Conservation (phyloP, 2,329 filamentous ascomycete genomes). For the Aspergillus sp. region DNA sequence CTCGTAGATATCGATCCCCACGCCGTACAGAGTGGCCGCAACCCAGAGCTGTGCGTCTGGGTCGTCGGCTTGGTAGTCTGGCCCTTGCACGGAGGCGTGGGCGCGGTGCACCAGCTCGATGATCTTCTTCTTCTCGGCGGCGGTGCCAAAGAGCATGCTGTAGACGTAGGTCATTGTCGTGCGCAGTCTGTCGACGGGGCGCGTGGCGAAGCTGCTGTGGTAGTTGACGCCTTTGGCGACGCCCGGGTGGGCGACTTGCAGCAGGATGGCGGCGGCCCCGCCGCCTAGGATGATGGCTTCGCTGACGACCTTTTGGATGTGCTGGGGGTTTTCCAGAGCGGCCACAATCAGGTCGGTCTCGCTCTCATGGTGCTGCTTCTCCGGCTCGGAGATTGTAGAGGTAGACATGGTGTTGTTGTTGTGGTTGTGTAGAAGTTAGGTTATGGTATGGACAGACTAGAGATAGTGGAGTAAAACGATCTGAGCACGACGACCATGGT, state of each 20-base stretch:
- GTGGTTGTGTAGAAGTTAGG: not conserved
- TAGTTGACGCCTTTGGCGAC: constrained; percentile 39
- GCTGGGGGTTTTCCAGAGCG: constrained; percentile 2
- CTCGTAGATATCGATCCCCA: constrained; percentile 37
- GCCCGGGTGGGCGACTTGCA: constrained; percentile 43
- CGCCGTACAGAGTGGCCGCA: constrained; percentile 42
- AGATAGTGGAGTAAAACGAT: not conserved
- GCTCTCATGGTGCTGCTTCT: not conserved
- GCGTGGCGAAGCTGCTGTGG: constrained; percentile 39
- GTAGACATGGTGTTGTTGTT: not conserved
- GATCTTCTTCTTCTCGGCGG: constrained; percentile 34
- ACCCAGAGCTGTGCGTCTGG: constrained; percentile 43
- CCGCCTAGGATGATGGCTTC: constrained; percentile 39
- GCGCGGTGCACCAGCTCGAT: constrained; percentile 39
- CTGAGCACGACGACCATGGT: not conserved
- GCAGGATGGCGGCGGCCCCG: constrained; percentile 39
- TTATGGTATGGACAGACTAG: not conserved
- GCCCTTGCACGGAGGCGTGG: constrained; percentile 34
- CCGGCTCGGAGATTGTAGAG: not conserved
- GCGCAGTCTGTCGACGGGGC: constrained; percentile 37
- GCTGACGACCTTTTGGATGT: constrained; percentile 32
- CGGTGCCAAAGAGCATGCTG: constrained; percentile 38
- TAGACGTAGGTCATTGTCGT: constrained; percentile 44
- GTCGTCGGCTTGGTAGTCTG: constrained; percentile 38
- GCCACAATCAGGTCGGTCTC: constrained; percentile 3